These are phyloP conservation scores for Solanum chmielewskii DNA, from an alignment of 257 asterid species.

Conservation along the genomic window DNA sequence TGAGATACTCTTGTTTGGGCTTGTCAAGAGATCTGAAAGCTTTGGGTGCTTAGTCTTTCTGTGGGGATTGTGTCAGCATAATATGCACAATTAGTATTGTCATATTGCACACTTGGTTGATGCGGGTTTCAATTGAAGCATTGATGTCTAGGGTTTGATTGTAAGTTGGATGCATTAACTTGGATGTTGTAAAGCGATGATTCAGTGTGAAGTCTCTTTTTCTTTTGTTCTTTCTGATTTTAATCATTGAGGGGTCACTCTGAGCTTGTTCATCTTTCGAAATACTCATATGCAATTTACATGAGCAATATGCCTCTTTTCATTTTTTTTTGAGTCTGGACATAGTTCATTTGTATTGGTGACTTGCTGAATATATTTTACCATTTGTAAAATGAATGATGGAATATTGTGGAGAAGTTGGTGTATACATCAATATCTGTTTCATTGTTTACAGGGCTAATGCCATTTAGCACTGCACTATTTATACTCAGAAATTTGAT, in stretches of 20 bases:
- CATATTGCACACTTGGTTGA: background rate
- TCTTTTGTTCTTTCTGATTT: background rate
- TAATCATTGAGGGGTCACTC: background rate
- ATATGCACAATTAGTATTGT: background rate
- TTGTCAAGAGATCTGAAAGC: background rate
- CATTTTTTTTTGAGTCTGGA: background rate
- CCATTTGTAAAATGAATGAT: background rate
- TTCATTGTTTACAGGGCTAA: background rate
- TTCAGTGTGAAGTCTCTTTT: background rate
- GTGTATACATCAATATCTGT: background rate
- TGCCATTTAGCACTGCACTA: background rate
- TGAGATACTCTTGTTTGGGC: background rate
- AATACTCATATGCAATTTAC: background rate
- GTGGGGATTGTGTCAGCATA: background rate
- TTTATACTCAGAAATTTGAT: slow-evolving; percentile 1
- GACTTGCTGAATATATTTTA: background rate
- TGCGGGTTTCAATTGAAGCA: background rate
- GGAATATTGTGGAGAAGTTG: background rate
- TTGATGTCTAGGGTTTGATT: background rate
- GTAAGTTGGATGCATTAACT: background rate
- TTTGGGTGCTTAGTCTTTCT: background rate
- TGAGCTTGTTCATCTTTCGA: background rate
- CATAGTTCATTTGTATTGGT: background rate
- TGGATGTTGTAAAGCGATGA: background rate
- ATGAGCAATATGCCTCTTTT: background rate